These are phyloP conservation scores for Coniochaeta sp. DNA, from an alignment of 2,329 filamentous ascomycete genomes.

Conservation along the genomic window DNA sequence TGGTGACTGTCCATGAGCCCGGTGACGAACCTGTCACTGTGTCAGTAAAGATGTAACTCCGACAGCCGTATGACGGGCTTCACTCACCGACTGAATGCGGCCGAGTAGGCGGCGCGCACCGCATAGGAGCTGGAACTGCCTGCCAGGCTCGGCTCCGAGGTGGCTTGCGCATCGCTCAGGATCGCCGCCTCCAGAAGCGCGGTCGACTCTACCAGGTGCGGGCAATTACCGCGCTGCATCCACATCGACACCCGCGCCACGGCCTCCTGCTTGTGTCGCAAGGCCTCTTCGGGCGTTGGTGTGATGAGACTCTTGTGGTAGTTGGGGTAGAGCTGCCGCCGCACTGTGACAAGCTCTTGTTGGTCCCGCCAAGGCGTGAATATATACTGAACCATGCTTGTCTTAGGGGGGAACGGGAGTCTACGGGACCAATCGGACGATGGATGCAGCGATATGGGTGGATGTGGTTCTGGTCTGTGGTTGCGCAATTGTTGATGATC, in stretches of 20 bases:
- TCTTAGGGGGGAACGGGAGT: background rate
- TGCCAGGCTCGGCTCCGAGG: background rate
- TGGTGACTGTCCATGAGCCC: conserved; percentile 70
- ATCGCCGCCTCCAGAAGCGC: conserved; percentile 64
- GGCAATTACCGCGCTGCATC: conserved; percentile 67
- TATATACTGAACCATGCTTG: conserved; percentile 60
- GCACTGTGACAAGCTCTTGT: conserved; percentile 57
- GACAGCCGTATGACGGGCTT: background rate
- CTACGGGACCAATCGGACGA: background rate
- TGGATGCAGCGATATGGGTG: background rate
- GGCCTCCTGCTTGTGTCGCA: conserved; percentile 31
- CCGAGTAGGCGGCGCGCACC: conserved; percentile 62
- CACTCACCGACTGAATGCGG: conserved; percentile 62
- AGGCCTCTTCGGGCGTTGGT: background rate
- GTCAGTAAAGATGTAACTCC: background rate
- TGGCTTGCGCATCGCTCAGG: conserved; percentile 47
- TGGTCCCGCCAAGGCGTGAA: conserved; percentile 67
- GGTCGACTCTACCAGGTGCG: conserved; percentile 74
- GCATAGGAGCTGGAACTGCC: conserved; percentile 35
- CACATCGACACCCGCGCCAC: conserved; percentile 57
- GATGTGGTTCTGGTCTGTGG: background rate
- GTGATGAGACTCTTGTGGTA: conserved; percentile 8
- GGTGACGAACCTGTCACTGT: conserved; percentile 54
- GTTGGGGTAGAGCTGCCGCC: conserved; percentile 54
- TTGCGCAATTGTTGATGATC: background rate